These are phyloP conservation scores for Cucumis variabilis DNA, from an alignment of 331 rosid genomes.

Conservation along the genomic window DNA sequence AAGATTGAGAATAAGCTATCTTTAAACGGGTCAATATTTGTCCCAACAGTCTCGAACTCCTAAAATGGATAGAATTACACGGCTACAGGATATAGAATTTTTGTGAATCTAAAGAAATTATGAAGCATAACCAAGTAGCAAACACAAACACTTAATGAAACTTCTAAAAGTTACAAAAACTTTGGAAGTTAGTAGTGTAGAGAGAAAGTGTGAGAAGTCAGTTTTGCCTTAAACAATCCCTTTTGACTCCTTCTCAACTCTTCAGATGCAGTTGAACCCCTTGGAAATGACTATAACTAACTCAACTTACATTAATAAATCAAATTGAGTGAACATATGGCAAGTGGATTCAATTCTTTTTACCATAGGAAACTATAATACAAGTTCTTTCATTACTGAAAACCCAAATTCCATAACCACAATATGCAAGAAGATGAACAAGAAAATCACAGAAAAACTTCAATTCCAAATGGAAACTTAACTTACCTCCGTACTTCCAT, in stretches of 20 bases:
- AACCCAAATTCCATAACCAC: background rate
- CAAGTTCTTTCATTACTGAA: background rate
- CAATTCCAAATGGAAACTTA: background rate
- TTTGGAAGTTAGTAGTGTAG: background rate
- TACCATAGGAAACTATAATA: background rate
- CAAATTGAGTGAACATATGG: background rate
- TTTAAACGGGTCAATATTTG: too few species aligned
- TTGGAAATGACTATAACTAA: background rate
- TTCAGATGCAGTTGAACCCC: background rate
- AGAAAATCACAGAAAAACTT: background rate
- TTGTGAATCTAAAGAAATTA: background rate
- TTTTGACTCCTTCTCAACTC: background rate
- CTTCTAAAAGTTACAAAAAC: background rate
- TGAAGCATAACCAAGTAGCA: slow-evolving; percentile 17
- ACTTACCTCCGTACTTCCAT: slow-evolving; percentile 21
- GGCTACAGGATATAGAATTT: background rate
- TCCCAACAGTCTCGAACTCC: background rate
- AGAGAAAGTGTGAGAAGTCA: background rate
- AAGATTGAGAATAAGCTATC: too few species aligned
- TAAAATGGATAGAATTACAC: background rate
- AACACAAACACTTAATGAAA: slow-evolving; percentile 12
- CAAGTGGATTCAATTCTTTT: background rate
- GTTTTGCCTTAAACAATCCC: background rate
- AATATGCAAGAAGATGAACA: background rate
- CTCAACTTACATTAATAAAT: background rate